These are phyloP conservation scores for Diddensiella transvaalensis DNA, from an alignment of 805 yeast species.

Conservation along the genomic window DNA sequence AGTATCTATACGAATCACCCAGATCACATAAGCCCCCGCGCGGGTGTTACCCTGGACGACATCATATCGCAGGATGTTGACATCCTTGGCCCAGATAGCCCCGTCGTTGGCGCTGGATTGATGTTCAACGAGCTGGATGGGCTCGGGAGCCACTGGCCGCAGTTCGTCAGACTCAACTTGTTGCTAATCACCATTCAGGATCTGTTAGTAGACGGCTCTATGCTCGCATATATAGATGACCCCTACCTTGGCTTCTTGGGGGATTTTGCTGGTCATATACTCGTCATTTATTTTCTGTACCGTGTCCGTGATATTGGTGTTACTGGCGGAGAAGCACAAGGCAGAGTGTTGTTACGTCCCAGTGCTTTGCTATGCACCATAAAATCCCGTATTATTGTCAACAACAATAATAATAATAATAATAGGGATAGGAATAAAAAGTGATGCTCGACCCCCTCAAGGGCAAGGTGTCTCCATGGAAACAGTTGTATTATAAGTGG, in stretches of 20 bases:
- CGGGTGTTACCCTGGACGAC: conserved; percentile 37
- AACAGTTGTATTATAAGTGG: conserved; percentile 52
- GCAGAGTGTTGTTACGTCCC: too few species aligned
- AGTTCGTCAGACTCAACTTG: conserved; percentile 1
- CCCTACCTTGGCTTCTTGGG: too few species aligned
- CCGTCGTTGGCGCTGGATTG: background rate
- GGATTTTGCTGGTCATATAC: background rate
- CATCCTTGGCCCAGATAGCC: conserved; percentile 39
- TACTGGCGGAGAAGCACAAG: too few species aligned
- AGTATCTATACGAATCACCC: conserved; percentile 40
- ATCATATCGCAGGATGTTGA: conserved; percentile 39
- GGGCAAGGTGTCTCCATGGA: conserved; percentile 47
- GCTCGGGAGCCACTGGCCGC: conserved; percentile 18
- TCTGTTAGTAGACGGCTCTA: too few species aligned
- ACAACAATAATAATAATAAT: too few species aligned
- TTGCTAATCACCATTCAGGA: background rate
- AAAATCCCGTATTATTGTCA: too few species aligned
- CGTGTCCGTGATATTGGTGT: too few species aligned
- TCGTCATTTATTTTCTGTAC: background rate
- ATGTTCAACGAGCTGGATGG: conserved; percentile 21
- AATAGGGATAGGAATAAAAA: too few species aligned
- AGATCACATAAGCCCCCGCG: conserved; percentile 42
- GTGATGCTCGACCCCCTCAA: conserved; percentile 54
- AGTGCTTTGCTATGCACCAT: too few species aligned
- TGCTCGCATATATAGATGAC: too few species aligned